Conservation (phyloP, 2,329 filamentous ascomycete genomes). For the Colletotrichum costaricense region DNA sequence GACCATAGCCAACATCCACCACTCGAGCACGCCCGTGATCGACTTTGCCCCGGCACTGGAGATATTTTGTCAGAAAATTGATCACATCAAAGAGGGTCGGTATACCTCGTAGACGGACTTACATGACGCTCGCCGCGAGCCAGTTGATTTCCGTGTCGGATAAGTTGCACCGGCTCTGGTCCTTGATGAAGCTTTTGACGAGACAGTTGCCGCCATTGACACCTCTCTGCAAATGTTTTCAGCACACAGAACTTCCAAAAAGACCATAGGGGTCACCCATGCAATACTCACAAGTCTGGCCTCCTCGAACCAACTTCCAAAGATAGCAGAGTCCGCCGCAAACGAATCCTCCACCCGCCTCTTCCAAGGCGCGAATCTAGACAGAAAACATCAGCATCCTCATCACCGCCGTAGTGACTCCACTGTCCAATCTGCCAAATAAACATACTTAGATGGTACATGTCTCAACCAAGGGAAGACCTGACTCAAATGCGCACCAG, state of each 20-base stretch:
- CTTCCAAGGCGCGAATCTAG: neutral
- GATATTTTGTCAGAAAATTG: neutral
- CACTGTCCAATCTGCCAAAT: neutral
- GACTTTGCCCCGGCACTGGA: neutral
- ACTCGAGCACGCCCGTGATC: neutral
- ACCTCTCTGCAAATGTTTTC: neutral
- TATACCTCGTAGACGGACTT: neutral
- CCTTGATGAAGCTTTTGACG: neutral
- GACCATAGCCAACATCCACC: neutral
- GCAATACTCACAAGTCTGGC: neutral
- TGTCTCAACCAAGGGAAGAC: neutral
- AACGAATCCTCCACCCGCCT: neutral
- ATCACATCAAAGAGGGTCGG: neutral
- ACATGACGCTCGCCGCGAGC: neutral
- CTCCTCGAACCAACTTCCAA: neutral
- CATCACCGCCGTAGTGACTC: fast-evolving
- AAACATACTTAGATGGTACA: neutral
- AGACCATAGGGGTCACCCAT: too few species aligned
- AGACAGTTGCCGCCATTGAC: neutral
- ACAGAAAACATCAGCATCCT: neutral
- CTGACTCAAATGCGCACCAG: neutral
- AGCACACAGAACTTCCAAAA: too few species aligned
- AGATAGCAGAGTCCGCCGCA: neutral
- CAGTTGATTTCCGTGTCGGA: neutral
- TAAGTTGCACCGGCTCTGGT: neutral